These are phyloP conservation scores for Rhododendron kiyosumense DNA, from an alignment of 148 eudicot genomes.

Conservation along the genomic window DNA sequence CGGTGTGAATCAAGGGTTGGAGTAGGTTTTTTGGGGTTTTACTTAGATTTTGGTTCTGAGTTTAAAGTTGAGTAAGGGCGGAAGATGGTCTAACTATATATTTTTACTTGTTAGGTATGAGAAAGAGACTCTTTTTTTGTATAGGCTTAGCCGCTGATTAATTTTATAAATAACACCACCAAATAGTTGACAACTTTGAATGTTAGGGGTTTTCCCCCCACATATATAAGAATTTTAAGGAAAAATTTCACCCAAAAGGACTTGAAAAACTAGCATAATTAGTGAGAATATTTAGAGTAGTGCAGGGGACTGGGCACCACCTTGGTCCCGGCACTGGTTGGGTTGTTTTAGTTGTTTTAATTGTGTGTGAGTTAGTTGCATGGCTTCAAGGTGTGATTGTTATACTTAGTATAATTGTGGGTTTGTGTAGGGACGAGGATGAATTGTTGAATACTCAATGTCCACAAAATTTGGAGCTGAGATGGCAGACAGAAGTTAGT, in stretches of 20 bases:
- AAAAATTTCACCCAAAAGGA: not conserved
- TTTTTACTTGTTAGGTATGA: too few relatives aligned
- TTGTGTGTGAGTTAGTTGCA: not conserved
- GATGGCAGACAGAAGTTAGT: constrained; percentile 99
- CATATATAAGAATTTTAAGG: not conserved
- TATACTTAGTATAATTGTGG: constrained; percentile 1
- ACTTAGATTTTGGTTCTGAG: too few relatives aligned
- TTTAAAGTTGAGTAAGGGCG: too few relatives aligned
- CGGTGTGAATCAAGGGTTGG: too few relatives aligned
- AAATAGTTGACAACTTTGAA: too few relatives aligned
- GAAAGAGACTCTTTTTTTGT: too few relatives aligned
- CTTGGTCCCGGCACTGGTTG: not conserved
- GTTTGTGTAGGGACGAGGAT: constrained; percentile 65
- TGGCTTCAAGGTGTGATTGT: not conserved
- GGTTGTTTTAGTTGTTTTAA: not conserved
- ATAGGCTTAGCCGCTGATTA: too few relatives aligned
- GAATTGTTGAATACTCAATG: constrained; percentile 85
- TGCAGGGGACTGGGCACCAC: not conserved
- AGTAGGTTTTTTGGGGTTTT: too few relatives aligned
- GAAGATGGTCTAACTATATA: too few relatives aligned
- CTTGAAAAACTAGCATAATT: too few relatives aligned
- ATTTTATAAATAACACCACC: too few relatives aligned
- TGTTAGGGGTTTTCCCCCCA: too few relatives aligned
- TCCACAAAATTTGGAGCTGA: constrained; percentile 82
- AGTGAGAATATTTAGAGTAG: not conserved